Conservation (phyloP, 176 grass and related monocot genomes). For the Urochloa ruziziensis region DNA sequence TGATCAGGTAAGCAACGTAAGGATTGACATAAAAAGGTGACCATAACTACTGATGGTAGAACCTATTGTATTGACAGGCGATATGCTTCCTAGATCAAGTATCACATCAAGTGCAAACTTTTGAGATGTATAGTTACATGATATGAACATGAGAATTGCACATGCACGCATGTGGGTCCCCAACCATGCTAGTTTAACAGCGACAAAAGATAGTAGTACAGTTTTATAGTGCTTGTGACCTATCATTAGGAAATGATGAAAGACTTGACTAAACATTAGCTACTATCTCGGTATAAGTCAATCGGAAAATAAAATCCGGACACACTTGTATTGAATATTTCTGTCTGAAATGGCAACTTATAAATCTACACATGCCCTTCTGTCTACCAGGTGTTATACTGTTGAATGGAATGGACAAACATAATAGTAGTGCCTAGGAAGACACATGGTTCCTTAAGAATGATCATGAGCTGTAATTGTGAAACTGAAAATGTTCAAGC, state of each 20-base stretch:
- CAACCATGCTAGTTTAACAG: neutral
- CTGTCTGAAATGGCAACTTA: neutral
- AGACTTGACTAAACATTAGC: neutral
- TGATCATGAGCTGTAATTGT: neutral
- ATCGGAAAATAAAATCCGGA: neutral
- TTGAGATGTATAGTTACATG: neutral
- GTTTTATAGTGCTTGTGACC: neutral
- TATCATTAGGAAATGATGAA: neutral
- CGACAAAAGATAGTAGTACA: neutral
- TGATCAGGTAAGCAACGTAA: neutral
- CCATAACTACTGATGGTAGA: neutral
- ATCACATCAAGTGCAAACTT: neutral
- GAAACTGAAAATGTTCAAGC: neutral
- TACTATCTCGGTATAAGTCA: neutral
- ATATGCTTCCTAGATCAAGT: neutral
- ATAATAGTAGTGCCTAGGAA: conserved; percentile 13
- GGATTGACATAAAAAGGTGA: neutral
- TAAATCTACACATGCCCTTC: neutral
- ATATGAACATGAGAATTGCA: neutral
- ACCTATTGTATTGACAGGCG: neutral
- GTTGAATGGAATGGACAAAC: neutral
- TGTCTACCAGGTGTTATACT: neutral
- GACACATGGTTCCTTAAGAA: neutral
- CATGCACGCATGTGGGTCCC: neutral
- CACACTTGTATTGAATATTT: neutral